Conservation (phyloP, 208 protist species). For the Crithidia fasciculata region DNA sequence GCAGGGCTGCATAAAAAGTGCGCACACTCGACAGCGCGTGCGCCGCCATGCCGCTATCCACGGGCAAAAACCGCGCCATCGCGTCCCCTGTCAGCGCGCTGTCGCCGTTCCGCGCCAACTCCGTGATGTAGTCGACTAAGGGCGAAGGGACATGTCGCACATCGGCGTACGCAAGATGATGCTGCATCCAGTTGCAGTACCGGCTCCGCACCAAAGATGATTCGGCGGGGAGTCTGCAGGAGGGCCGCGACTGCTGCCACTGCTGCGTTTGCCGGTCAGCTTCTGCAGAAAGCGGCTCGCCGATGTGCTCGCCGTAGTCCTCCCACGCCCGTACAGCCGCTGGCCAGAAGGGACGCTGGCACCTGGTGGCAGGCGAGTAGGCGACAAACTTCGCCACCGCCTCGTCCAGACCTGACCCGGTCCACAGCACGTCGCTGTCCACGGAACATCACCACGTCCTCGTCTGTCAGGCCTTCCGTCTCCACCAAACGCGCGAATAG, state of each 20-base stretch:
- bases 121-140: constrained; percentile 15
- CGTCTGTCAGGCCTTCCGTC: constrained; percentile 33
- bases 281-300: constrained; percentile 20
- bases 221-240: constrained; percentile 32
- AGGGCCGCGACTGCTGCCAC: neutral
- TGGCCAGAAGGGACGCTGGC: constrained; percentile 32
- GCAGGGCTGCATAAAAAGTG: neutral
- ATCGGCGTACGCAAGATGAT: neutral
- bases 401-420: constrained; percentile 31
- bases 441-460: constrained; percentile 40
- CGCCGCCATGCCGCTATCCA: neutral
- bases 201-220: constrained; percentile 41
- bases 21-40: neutral
- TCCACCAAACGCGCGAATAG: constrained; percentile 33
- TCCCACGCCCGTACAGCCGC: constrained; percentile 49
- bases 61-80: neutral
- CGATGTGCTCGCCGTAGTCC: constrained; percentile 37
- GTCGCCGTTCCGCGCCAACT: constrained; percentile 15
- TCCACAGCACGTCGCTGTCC: constrained; percentile 43
- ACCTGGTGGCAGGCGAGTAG: constrained; percentile 30
- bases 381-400: constrained; percentile 37
- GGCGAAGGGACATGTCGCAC: constrained; percentile 10
- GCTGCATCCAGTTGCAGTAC: constrained; percentile 25
- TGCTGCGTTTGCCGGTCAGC: neutral
- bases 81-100: neutral